Conservation (phyloP, 345 rosid species). For the Rhodamnia rubescens region DNA sequence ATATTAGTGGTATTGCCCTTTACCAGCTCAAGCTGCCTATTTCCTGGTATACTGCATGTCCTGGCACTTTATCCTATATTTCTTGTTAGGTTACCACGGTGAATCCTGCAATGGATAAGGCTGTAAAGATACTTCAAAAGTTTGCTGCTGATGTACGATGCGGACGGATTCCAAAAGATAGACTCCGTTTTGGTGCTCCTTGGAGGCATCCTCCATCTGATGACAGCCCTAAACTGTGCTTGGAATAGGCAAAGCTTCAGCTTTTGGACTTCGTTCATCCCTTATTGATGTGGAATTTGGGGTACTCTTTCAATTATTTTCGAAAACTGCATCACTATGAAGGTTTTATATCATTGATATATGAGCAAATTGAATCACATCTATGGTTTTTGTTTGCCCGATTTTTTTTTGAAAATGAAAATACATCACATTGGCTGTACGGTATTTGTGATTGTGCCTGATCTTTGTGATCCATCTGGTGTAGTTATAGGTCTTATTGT, state of each 20-base stretch:
- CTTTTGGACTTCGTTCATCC: constrained; percentile 80
- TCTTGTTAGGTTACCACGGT: constrained; percentile 55
- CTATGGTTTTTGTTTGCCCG: neutral
- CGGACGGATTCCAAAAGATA: constrained; percentile 58
- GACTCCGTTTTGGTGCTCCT: constrained; percentile 72
- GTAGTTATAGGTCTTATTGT: too few species aligned
- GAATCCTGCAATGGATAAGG: constrained; percentile 91
- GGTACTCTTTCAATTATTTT: constrained; percentile 19
- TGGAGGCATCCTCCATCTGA: constrained; percentile 84
- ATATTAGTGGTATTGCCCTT: neutral
- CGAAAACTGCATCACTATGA: neutral
- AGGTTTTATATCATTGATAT: neutral
- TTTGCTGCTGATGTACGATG: constrained; percentile 59
- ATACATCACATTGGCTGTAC: neutral
- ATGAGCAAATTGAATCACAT: too few species aligned
- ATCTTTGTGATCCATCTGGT: constrained; percentile 83
- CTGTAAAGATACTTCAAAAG: constrained; percentile 43
- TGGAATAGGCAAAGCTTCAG: constrained; percentile 86
- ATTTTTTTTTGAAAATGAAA: neutral
- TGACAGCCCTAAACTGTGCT: constrained; percentile 20
- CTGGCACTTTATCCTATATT: neutral
- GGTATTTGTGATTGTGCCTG: too few species aligned
- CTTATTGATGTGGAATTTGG: constrained; percentile 66
- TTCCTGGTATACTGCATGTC: neutral
- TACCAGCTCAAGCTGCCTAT: neutral